A percentile compares a stretch with the other conserved stretches of the same genome.
Conservation (phyloP, 2,329 filamentous ascomycete species). For the Eutypa lata region DNA sequence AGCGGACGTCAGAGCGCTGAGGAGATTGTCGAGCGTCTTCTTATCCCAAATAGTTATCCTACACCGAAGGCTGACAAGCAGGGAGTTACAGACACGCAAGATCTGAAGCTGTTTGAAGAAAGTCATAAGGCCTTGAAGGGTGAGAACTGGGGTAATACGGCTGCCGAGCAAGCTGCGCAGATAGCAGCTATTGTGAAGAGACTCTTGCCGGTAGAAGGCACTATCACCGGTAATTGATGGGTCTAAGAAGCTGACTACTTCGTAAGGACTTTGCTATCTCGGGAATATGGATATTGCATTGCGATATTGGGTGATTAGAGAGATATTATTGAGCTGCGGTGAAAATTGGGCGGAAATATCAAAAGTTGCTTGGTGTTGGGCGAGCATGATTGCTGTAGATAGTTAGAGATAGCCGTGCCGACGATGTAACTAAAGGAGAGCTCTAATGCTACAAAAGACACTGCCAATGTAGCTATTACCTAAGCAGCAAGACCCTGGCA, state of each 20-base stretch:
- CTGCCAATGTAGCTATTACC: no score
- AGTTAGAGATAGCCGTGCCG: no score
- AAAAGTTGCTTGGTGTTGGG: not conserved
- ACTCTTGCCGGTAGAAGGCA: constrained; percentile 7
- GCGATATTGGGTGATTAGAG: not conserved
- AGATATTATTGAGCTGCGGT: not conserved
- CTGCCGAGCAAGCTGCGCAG: constrained; percentile 20
- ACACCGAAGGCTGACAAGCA: constrained; percentile 11
- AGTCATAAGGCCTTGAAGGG: constrained; percentile 16
- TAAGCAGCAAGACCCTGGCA: no score
- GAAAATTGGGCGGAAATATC: not conserved
- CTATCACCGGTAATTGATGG: not conserved
- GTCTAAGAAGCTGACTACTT: not conserved
- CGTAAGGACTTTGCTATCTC: not conserved
- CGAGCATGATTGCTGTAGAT: not conserved
- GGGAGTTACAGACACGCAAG: constrained; percentile 20
- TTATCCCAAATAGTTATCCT: constrained; percentile 16
- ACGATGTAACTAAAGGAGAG: no score
- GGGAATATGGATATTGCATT: not conserved
- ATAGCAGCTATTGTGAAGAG: constrained; percentile 19
- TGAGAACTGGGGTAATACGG: constrained; percentile 25
- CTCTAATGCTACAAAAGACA: no score
- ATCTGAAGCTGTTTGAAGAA: constrained; percentile 28
- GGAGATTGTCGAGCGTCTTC: constrained; percentile 21
- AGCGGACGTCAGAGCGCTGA: constrained; percentile 31